These are phyloP conservation scores for Aeschynomene evenia DNA, from an alignment of 306 rosid genomes.

Conservation along the genomic window DNA sequence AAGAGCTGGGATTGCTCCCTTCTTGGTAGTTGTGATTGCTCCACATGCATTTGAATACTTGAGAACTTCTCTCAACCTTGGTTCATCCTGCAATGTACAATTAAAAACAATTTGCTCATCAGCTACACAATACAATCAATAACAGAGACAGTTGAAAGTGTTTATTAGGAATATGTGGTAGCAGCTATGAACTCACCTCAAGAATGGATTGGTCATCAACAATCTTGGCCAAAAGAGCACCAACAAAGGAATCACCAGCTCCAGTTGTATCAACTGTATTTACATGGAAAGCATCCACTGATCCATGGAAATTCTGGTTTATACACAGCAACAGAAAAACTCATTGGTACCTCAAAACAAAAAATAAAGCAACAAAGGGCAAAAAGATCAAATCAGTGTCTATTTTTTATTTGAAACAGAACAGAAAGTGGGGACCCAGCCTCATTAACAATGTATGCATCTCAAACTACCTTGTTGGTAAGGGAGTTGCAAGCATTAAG, in stretches of 20 bases:
- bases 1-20: constrained; percentile 91
- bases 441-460: background rate
- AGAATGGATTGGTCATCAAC: constrained; percentile 79
- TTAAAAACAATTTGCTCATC: background rate
- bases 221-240: constrained; percentile 62
- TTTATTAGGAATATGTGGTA: background rate
- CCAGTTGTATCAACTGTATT: constrained; percentile 76
- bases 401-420: background rate
- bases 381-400: background rate
- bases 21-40: constrained; percentile 87
- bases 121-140: background rate
- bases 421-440: background rate
- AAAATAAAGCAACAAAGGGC: background rate
- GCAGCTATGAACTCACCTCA: constrained; percentile 40
- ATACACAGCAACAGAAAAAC: background rate
- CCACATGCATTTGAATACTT: constrained; percentile 85
- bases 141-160: no score
- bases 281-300: constrained; percentile 62
- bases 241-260: constrained; percentile 82
- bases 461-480: background rate
- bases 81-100: constrained; percentile 58
- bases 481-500: background rate
- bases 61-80: constrained; percentile 55
- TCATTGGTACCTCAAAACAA: constrained; percentile 4
- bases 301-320: constrained; percentile 62